These are phyloP conservation scores for Trametes elegans DNA, from an alignment of 768 basidiomycete genomes.

Conservation along the genomic window DNA sequence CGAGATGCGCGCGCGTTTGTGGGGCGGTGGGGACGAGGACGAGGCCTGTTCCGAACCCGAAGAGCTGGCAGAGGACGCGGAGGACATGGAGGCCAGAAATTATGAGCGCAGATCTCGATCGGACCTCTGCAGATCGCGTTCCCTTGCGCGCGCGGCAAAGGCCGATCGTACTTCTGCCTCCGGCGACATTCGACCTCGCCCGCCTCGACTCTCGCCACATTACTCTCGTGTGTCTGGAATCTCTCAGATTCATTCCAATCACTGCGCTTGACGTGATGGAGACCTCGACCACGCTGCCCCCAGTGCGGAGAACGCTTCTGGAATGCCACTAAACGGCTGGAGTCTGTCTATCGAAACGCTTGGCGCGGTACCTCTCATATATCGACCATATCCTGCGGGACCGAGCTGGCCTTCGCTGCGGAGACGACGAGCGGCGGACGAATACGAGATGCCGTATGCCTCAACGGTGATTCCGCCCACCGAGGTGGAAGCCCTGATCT, in stretches of 20 bases:
- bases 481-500: constrained; percentile 10
- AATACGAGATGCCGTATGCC: neutral
- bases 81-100: constrained; percentile 20
- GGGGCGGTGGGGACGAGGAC: constrained; percentile 7
- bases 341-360: too few species aligned
- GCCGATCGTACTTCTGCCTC: neutral
- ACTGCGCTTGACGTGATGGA: too few species aligned
- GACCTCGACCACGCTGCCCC: too few species aligned
- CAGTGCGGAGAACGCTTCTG: too few species aligned
- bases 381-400: too few species aligned
- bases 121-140: neutral
- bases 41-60: constrained; percentile 18
- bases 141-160: neutral
- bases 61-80: constrained; percentile 15
- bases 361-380: too few species aligned
- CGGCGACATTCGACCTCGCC: neutral
- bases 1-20: constrained; percentile 17
- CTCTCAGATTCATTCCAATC: too few species aligned
- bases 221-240: too few species aligned
- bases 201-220: too few species aligned
- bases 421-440: too few species aligned
- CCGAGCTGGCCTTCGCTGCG: too few species aligned
- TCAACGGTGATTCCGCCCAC: neutral
- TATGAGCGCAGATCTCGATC: constrained; percentile 11
- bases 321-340: too few species aligned